Base-by-base conservation (phyloP, 2,329 filamentous ascomycete genomes). In the Anthostomella pinea region DNA sequence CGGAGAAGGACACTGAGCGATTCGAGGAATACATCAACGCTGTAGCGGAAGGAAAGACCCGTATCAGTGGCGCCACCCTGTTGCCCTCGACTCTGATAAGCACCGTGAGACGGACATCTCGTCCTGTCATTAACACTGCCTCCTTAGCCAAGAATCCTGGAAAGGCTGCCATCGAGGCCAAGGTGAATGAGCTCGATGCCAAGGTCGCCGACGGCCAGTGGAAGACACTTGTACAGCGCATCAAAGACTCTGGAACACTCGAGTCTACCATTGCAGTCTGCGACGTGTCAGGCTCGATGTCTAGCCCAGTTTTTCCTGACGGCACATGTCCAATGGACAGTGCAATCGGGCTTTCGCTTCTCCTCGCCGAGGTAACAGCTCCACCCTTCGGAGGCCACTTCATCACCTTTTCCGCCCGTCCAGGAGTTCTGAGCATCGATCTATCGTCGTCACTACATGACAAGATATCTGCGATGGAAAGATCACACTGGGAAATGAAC, bases 221-320 rank as follows among this genome's bases (percentile, higher is more conserved):
- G 77, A 72, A 72, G 7, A 61, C 70, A 0, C 60, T 81, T 0
- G 73, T 81, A n/a, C 63, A 76, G 53, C 69, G 76, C 2, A 69
- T 80, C 53, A 71, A 67, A 31, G 72, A 79, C 41, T 73, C 68
- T 3, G 77, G 77, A 3, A 68, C 62, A 0, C 58, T 81, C 6
- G 60, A 69, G 11, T 70, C 68, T 11, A 67, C 69, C 39, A 75
- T 81, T 21, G 75, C 76, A 1, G 65, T 81, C 8, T 78, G 73
- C 40, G 77, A 81, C 39, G 73, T 79, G 6, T 76, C 70, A 6
- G 71, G 68, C 4, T 76, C 72, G 24, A 81, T 81, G 76, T 0
- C 0, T 0, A 1, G 0, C 0, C 65, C 67, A 0, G 3, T 0
- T 0, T 69, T 75, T 31, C 34, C 43, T 0, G 75, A 79, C 43